Evolutionary conservation across 2,329 filamentous ascomycete species (phyloP).

Genomic region (Xylariomycetidae sp.): DNA sequence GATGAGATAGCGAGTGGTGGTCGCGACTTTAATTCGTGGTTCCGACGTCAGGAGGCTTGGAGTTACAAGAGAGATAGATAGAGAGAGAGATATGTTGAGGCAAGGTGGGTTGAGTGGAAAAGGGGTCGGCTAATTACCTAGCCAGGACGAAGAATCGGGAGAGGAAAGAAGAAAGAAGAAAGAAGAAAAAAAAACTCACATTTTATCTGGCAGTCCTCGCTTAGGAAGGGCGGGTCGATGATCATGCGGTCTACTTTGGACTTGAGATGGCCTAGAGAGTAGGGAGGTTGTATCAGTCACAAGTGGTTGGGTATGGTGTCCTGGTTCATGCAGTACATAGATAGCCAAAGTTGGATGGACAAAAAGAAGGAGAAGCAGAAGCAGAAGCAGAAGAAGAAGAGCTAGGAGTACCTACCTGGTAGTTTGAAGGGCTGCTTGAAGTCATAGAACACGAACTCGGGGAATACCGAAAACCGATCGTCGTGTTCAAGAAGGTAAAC

Average conservation of each 20-base stretch:
- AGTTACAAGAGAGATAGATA: too few species aligned
- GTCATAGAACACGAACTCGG: conserved; percentile 72
- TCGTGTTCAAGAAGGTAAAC: conserved; percentile 71
- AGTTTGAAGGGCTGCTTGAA: conserved; percentile 64
- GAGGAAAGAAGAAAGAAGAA: not conserved
- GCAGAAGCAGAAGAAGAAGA: too few species aligned
- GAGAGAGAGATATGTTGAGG: too few species aligned
- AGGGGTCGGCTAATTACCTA: too few species aligned
- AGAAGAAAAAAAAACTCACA: conserved; percentile 35
- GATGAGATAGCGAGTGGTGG: too few species aligned
- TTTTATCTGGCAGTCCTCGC: conserved; percentile 77
- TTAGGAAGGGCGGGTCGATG: conserved; percentile 75
- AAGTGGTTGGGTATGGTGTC: too few species aligned
- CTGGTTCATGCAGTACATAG: too few species aligned
- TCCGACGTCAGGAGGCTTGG: too few species aligned
- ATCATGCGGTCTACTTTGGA: conserved; percentile 65
- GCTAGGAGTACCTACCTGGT: conserved; percentile 43
- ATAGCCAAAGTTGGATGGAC: too few species aligned
- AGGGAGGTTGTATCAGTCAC: not conserved
- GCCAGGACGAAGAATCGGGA: not conserved
- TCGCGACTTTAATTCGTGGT: too few species aligned
- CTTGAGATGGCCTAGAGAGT: conserved; percentile 49
- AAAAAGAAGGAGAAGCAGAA: too few species aligned
- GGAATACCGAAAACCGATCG: conserved; percentile 66
- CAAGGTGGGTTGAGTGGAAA: too few species aligned